These are phyloP conservation scores for Colletotrichum sp. DNA, from an alignment of 2,329 filamentous ascomycete species.

Conservation along the genomic window DNA sequence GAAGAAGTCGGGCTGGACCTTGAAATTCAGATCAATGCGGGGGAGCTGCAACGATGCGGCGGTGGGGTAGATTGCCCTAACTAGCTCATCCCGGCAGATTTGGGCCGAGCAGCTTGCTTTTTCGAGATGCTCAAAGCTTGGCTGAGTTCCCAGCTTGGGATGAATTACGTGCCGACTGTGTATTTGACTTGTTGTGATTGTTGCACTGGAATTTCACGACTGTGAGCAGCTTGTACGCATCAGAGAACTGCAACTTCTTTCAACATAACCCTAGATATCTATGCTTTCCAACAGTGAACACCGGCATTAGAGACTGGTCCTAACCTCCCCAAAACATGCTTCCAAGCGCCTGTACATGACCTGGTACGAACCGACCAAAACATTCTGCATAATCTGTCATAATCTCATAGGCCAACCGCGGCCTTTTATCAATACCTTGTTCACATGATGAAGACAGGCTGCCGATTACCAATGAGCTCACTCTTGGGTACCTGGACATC, in stretches of 20 bases:
- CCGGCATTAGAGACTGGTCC: neutral
- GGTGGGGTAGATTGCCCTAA: neutral
- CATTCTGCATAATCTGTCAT: neutral
- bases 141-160: neutral
- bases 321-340: neutral
- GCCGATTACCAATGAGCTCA: conserved; percentile 37
- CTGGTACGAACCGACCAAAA: neutral
- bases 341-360: neutral
- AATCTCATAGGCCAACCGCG: neutral
- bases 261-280: no score
- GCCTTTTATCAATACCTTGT: neutral
- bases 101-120: neutral
- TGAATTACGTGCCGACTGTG: neutral
- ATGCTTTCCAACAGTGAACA: no score
- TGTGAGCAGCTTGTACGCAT: no score
- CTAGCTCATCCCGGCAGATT: neutral
- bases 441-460: conserved; percentile 36
- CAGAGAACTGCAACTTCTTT: neutral
- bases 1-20: neutral
- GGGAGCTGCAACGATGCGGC: neutral
- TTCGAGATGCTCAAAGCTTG: neutral
- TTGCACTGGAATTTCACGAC: no score
- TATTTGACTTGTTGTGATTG: neutral
- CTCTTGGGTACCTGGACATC: conserved; percentile 36
- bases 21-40: neutral